Percentiles rank a stretch among this genome's conserved stretches.
Evolutionary conservation across 768 basidiomycete species (phyloP).

Genomic region (Artomyces pyxidatus): DNA sequence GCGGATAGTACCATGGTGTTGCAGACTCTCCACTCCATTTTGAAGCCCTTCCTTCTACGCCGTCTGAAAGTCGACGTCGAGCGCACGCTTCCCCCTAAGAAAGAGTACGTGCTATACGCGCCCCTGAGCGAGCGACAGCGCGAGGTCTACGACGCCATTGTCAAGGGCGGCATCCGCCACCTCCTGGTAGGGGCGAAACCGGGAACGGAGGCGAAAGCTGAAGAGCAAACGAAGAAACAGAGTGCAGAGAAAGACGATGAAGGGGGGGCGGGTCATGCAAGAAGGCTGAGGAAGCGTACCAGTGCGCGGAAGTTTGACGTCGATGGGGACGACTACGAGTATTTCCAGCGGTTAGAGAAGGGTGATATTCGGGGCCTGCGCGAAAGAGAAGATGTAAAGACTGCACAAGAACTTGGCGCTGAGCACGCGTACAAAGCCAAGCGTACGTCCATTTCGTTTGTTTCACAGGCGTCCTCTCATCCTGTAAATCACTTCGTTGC

Average conservation of each 20-base stretch:
- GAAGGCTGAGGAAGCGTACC: constrained; percentile 20
- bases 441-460: neutral
- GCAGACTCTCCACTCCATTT: constrained; percentile 75
- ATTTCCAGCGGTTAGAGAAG: constrained; percentile 51
- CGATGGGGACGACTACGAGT: constrained; percentile 58
- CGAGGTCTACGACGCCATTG: constrained; percentile 76
- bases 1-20: constrained; percentile 62
- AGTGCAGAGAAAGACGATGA: constrained; percentile 20
- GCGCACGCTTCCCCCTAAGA: constrained; percentile 76
- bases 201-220: constrained; percentile 20
- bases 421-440: constrained; percentile 46
- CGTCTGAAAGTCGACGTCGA: constrained; percentile 88
- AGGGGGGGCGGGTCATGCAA: constrained; percentile 26
- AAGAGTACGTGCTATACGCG: constrained; percentile 91
- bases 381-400: constrained; percentile 33
- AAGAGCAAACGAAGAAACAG: constrained; percentile 22
- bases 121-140: constrained; percentile 78
- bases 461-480: neutral
- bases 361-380: constrained; percentile 32
- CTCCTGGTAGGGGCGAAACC: constrained; percentile 35
- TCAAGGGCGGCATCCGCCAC: constrained; percentile 62
- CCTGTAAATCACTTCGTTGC: neutral
- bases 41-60: constrained; percentile 91
- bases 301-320: constrained; percentile 40
- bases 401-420: constrained; percentile 44